Base-by-base conservation (phyloP, 169 alveolate genomes). In the Neospora caninum region DNA sequence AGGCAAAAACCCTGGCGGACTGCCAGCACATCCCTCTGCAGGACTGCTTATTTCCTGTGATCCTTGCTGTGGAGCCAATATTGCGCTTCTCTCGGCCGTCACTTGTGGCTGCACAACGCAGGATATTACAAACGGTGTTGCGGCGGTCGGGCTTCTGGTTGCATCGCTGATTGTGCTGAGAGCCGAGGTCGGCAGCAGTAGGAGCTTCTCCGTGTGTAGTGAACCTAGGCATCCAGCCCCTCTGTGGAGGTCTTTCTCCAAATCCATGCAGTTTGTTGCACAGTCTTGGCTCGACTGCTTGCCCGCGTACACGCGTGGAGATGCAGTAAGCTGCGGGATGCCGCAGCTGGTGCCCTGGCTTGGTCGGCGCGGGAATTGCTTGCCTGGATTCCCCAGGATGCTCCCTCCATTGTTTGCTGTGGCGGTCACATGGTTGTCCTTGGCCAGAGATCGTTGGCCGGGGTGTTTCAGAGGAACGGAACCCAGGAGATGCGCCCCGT, bases 321-420 rank as follows among this genome's bases (percentile, higher is more conserved):
- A 64, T 16, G 34, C 4, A 20, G 78, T 20, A 64, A 64, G 78
- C 31, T 64, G 78, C 10, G 34, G 29, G 29, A 20, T 29, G 31
- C 34, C 34, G 29, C 78, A 20, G 78, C 9, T 64, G 78, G 78
- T 64, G 29, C 78, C 78, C 34, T 64, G 78, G 34, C 45, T 0
- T 16, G 87, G 43, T 34, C 45, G 39, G 9, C 43, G 87, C 20
- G 45, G 34, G 6, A 78, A 31, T 39, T 10, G 49, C 0, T 34
- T 78, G 25, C 45, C 87, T 31, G 87, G 87, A 39, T 78, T 78
- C 87, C 87, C 87, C 27, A 78, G 43, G 13, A 78, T 34, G 87
- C 87, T 78, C 13, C 87, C 87, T 34, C 87, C 87, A 4, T 25
- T 78, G 13, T 39, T 27, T 78, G n/a, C 43, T 31, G 34, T 16